Conservation (phyloP, 495 filamentous ascomycete species). For the Tuber microsphaerosporum region DNA sequence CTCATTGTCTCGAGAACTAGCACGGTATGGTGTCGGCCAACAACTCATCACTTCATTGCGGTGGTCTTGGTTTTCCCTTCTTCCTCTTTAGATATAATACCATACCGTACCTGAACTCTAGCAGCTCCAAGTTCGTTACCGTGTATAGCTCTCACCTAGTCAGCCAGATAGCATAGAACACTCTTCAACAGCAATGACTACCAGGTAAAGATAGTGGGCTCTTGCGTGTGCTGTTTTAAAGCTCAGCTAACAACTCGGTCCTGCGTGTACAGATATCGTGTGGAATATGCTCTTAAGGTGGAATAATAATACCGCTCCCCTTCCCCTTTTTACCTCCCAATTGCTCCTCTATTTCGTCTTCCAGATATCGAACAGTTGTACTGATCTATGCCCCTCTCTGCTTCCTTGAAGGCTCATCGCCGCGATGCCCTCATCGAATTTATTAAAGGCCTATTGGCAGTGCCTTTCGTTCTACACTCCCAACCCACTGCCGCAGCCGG, state of each 20-base stretch:
- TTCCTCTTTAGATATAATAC: neutral
- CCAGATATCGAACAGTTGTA: neutral
- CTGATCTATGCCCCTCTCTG: conserved; percentile 9
- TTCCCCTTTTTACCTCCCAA: neutral
- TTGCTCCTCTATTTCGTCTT: neutral
- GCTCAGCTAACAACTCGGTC: conserved; percentile 5
- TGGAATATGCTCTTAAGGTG: conserved; percentile 42
- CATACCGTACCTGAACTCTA: neutral
- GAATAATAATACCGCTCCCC: neutral
- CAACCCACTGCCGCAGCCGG: conserved; percentile 72
- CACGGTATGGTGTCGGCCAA: neutral
- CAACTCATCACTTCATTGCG: neutral
- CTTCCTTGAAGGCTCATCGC: conserved; percentile 35
- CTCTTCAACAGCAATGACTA: conserved; percentile 8
- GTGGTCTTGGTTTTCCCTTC: neutral
- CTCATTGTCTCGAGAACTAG: neutral
- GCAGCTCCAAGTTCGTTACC: neutral
- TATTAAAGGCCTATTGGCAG: conserved; percentile 78
- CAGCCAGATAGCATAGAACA: neutral
- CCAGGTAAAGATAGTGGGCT: conserved; percentile 9
- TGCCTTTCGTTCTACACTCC: conserved; percentile 94
- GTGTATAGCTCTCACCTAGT: neutral
- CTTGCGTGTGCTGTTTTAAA: neutral
- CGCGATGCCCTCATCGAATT: conserved; percentile 49
- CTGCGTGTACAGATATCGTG: conserved; percentile 35